Conservation (phyloP, 768 basidiomycete species). For the Tulasnella calospora region DNA sequence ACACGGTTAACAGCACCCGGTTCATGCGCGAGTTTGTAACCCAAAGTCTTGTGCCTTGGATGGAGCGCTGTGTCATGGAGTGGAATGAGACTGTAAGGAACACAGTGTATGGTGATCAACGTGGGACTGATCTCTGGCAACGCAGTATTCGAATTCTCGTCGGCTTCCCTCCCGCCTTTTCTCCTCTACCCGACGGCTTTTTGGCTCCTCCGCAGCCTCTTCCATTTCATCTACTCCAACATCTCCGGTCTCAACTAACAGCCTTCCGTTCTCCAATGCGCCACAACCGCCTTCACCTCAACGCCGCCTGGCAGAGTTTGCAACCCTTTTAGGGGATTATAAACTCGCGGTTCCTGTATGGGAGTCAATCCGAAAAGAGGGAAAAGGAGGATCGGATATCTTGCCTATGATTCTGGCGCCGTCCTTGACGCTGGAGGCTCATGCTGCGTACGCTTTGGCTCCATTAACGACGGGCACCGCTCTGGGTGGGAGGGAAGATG, state of each 20-base stretch:
- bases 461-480: slow-evolving; percentile 34
- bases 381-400: slow-evolving; percentile 68
- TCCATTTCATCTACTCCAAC: slow-evolving; percentile 38
- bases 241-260: slow-evolving; percentile 35
- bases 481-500: slow-evolving; percentile 11
- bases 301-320: slow-evolving; percentile 90
- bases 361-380: slow-evolving; percentile 81
- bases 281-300: slow-evolving; percentile 58
- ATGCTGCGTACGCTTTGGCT: slow-evolving; percentile 59
- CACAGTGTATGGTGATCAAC: not conserved
- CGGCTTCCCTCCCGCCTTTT: slow-evolving; percentile 80
- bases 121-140: not conserved
- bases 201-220: slow-evolving; percentile 58
- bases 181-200: slow-evolving; percentile 76
- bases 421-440: slow-evolving; percentile 53
- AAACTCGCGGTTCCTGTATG: slow-evolving; percentile 78
- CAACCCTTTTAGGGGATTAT: slow-evolving; percentile 85
- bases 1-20: slow-evolving; percentile 67
- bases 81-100: slow-evolving; percentile 79
- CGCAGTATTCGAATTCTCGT: slow-evolving; percentile 64
- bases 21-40: slow-evolving; percentile 85
- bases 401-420: slow-evolving; percentile 67
- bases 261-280: slow-evolving; percentile 34
- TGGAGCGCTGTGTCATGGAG: slow-evolving; percentile 89
- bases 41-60: slow-evolving; percentile 90